Conservation (phyloP, 176 grass and related monocot genomes). For the Paspalum notatum region DNA sequence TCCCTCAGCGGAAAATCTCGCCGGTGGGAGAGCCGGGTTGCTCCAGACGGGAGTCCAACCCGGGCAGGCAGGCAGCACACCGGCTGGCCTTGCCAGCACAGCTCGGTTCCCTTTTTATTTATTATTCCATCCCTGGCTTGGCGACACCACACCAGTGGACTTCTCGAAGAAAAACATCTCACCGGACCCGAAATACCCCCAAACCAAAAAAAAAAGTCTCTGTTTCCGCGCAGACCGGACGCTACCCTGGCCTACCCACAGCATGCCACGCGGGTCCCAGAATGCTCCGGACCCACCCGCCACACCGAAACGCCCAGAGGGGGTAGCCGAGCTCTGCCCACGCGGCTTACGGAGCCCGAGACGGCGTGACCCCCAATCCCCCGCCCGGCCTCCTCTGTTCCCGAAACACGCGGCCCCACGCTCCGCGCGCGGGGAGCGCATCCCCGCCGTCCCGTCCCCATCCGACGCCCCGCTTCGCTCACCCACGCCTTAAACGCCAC, state of each 20-base stretch:
- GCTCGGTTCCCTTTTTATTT: too few species aligned
- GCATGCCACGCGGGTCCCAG: background rate
- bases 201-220: background rate
- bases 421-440: constrained; percentile 4
- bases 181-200: background rate
- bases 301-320: rapidly evolving
- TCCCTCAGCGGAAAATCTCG: too few species aligned
- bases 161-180: constrained; percentile 40
- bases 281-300: background rate
- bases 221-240: background rate
- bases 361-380: constrained; percentile 21
- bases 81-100: too few species aligned
- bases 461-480: constrained; percentile 9
- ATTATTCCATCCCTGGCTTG: background rate
- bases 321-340: background rate
- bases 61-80: too few species aligned
- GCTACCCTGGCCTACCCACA: background rate
- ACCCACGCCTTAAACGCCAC: constrained; percentile 31
- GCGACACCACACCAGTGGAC: constrained; percentile 3
- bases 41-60: too few species aligned
- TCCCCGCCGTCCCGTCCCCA: background rate
- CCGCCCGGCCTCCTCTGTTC: constrained; percentile 4
- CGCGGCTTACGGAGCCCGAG: constrained; percentile 22
- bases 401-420: constrained; percentile 48
- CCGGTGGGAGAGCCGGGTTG: too few species aligned